Conservation (phyloP, 441 rosid genomes). For the Corymbia citriodora region DNA sequence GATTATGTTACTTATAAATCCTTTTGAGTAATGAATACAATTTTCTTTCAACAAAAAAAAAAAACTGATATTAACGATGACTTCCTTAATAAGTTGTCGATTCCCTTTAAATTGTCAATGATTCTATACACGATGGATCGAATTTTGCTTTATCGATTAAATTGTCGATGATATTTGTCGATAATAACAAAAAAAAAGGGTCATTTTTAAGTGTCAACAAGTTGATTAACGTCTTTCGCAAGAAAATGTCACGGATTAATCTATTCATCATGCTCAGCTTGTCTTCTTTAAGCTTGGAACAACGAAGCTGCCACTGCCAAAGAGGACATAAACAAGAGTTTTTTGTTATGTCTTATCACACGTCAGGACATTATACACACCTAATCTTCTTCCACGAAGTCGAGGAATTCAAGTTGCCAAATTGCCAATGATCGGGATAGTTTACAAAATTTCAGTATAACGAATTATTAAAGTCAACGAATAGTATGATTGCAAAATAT, state of each 20-base stretch:
- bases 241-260: neutral
- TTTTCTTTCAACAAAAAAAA: too few relatives aligned
- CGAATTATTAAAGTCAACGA: neutral
- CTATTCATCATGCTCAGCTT: neutral
- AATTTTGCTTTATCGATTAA: neutral
- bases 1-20: too few relatives aligned
- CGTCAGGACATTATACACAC: neutral
- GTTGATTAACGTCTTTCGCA: neutral
- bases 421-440: neutral
- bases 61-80: too few relatives aligned
- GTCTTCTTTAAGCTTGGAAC: neutral
- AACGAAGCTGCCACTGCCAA: neutral
- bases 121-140: neutral
- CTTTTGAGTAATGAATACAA: too few relatives aligned
- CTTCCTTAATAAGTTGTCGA: too few relatives aligned
- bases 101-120: too few relatives aligned
- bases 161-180: neutral
- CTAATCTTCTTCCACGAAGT: neutral
- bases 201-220: neutral
- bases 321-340: neutral
- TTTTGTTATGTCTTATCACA: neutral
- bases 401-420: neutral
- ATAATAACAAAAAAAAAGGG: neutral
- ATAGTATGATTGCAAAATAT: neutral
- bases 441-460: neutral